A percentile compares a stretch with the other conserved stretches of the same genome.
These are phyloP conservation scores for Nakataea oryzae DNA, from an alignment of 2,329 filamentous ascomycete species.

Conservation along the genomic window DNA sequence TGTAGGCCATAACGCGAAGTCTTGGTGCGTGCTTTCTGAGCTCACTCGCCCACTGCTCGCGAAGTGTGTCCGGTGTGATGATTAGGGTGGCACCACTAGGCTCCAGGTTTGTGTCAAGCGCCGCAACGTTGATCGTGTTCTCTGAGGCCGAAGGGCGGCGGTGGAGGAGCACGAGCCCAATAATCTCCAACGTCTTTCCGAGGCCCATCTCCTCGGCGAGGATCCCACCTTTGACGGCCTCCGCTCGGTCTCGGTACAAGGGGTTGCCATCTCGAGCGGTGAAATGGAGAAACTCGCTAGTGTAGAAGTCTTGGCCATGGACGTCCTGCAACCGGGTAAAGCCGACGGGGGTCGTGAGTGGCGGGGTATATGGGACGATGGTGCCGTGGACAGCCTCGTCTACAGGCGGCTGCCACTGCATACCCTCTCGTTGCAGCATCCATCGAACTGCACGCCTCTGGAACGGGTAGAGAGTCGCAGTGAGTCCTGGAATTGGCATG, in stretches of 20 bases:
- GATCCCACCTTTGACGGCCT: slow-evolving; percentile 47
- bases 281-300: slow-evolving; percentile 52
- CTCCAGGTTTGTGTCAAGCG: slow-evolving; percentile 29
- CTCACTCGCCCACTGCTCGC: slow-evolving; percentile 52
- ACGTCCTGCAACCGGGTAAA: slow-evolving; percentile 34
- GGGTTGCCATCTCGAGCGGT: slow-evolving; percentile 35
- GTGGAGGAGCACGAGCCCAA: slow-evolving; percentile 60
- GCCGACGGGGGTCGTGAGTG: slow-evolving; percentile 23
- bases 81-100: slow-evolving; percentile 49
- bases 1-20: slow-evolving; percentile 45
- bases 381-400: slow-evolving; percentile 7
- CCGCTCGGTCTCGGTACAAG: slow-evolving; percentile 16
- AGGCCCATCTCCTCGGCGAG: slow-evolving; percentile 77
- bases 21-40: slow-evolving; percentile 46
- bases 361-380: slow-evolving; percentile 14
- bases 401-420: slow-evolving; percentile 28
- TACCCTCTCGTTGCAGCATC: slow-evolving; percentile 57
- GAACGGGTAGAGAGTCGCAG: slow-evolving; percentile 55
- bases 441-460: slow-evolving; percentile 62
- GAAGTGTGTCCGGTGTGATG: slow-evolving; percentile 45
- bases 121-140: slow-evolving; percentile 5
- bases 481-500: slow-evolving; percentile 31
- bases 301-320: slow-evolving; percentile 22
- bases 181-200: slow-evolving; percentile 69
- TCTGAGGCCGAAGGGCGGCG: slow-evolving; percentile 20